Base-by-base conservation (phyloP, 2,329 filamentous ascomycete genomes). In the Graphium sp. region DNA sequence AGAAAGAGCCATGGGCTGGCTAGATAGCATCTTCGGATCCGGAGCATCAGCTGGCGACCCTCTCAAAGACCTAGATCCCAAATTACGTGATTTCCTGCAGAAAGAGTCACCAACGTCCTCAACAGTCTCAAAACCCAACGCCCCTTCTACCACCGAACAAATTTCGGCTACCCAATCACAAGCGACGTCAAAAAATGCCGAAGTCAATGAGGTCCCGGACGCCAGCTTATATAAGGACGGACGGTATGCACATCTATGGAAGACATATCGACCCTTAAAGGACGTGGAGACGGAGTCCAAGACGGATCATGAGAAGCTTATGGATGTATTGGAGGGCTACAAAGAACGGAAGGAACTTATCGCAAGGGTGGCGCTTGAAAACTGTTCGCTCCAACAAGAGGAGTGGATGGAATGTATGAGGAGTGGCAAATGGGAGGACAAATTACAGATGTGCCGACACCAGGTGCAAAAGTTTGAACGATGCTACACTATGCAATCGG, bases 401-500 rank as follows among this genome's bases (percentile, higher is more conserved):
- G 75, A 76, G 33, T 76, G 91, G 60, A 73, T 75, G 34, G 64
- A 77, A 26, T 98, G 89, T 60, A 89, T 89, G 62, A 66, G 67
- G 42, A 60, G 63, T 31, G 85, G 85, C 17, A 65, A 61, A 28
- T 70, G 71, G 58, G 53, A 56, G 42, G 71, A 78, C 38, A 66
- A 69, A 39, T 56, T 87, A 51, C 84, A 75, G 21, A 68, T 94
- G 71, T 98, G 89, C 49, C 63, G 74, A 22, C 62, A 70, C 31
- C 74, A 93, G 56, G 79, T 82, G 42, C 64, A 60, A 40, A 68
- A 62, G 35, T 85, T 94, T 44, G 79, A 89, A 46, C 66, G 79
- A 39, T 98, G 89, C 56, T 93, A 89, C 49, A 75, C 66, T 30
- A 84, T 85, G 58, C 89, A 98, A 55, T 74, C 72, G 44, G 78